Evolutionary conservation across 1,284 basidiomycete species (phyloP).

Genomic region (Austroboletus novae-zelandiae): DNA sequence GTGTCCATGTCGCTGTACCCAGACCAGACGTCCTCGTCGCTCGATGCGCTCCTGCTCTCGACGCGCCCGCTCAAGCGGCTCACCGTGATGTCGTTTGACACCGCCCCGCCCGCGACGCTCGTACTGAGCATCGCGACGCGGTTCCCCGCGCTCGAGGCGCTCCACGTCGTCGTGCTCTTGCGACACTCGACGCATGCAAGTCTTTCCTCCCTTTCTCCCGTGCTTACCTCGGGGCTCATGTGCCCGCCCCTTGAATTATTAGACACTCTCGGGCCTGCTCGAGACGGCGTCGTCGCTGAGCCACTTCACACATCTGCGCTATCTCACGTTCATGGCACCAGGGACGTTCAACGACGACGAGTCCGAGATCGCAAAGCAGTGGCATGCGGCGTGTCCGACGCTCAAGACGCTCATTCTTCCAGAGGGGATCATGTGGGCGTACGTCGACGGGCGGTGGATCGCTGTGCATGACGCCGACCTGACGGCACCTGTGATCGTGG

Average conservation of each 20-base stretch:
- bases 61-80: conserved; percentile 44
- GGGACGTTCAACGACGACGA: conserved; percentile 31
- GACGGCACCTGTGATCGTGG: too few species aligned
- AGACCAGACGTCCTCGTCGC: conserved; percentile 33
- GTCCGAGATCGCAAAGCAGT: conserved; percentile 32
- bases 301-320: conserved; percentile 35
- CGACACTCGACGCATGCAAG: conserved; percentile 44
- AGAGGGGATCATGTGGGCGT: conserved; percentile 42
- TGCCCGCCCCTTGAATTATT: too few species aligned
- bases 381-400: conserved; percentile 42
- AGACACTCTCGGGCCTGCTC: background rate
- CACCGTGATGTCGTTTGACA: conserved; percentile 58
- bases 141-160: conserved; percentile 49
- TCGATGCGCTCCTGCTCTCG: conserved; percentile 45
- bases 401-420: conserved; percentile 45
- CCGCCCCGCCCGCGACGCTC: conserved; percentile 40
- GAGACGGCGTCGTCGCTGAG: conserved; percentile 26
- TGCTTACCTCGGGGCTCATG: background rate
- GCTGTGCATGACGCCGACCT: conserved; percentile 16
- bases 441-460: conserved; percentile 25
- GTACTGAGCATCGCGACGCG: conserved; percentile 45
- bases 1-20: conserved; percentile 55
- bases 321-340: conserved; percentile 43
- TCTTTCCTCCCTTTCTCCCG: conserved; percentile 1
- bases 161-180: conserved; percentile 54